phyloP scores from a whole-genome alignment of 163 green algal genomes.

The Scenedesmus sp. region DNA sequence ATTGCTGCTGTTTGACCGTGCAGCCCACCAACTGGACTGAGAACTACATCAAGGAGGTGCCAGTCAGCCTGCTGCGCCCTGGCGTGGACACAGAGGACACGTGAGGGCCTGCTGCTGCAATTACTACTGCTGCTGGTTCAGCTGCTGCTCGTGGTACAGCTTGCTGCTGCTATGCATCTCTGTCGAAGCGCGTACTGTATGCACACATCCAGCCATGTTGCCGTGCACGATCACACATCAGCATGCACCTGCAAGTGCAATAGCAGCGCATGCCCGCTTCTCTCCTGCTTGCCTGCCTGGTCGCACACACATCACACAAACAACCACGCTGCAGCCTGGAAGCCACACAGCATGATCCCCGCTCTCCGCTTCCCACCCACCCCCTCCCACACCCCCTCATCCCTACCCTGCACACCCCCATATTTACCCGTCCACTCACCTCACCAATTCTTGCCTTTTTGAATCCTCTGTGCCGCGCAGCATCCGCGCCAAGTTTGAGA shows the following conservation, averaged over 20 bases:
- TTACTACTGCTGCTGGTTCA: neutral
- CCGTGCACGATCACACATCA: too few species aligned
- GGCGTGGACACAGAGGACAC: conserved; percentile 64
- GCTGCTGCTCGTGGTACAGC: neutral
- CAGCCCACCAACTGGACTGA: conserved; percentile 51
- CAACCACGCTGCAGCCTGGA: neutral
- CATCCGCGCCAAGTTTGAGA: conserved; percentile 93
- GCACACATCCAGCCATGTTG: too few species aligned
- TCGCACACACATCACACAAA: neutral
- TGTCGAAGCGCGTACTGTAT: too few species aligned
- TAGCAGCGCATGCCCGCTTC: neutral
- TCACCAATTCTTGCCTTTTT: neutral
- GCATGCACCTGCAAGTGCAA: neutral
- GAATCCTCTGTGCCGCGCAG: conserved; percentile 56
- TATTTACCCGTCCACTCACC: neutral
- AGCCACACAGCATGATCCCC: neutral
- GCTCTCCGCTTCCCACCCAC: neutral
- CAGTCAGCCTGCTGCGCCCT: conserved; percentile 62
- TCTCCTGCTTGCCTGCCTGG: neutral
- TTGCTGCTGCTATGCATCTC: too few species aligned
- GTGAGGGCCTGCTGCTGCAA: conserved; percentile 45
- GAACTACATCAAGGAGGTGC: conserved; percentile 57
- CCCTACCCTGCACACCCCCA: too few species aligned
- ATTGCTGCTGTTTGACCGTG: neutral
- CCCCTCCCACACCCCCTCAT: too few species aligned